Evolutionary conservation across 2,329 filamentous ascomycete genomes (phyloP).

Genomic region (Phyllosticta citribraziliensis): DNA sequence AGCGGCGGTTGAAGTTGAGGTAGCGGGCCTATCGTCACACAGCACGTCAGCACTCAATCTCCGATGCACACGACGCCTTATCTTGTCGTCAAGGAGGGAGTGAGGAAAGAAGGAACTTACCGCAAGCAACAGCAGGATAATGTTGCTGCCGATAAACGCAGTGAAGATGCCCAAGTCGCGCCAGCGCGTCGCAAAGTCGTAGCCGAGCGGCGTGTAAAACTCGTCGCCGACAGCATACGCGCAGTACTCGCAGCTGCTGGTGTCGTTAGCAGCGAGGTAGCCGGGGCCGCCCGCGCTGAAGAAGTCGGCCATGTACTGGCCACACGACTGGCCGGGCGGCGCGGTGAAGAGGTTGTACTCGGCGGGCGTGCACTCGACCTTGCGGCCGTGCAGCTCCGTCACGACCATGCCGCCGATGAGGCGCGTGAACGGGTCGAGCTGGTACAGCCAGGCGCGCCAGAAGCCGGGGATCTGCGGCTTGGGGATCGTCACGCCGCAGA

Average conservation of each 20-base stretch:
- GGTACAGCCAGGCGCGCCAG: conserved; percentile 72
- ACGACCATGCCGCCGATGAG: conserved; percentile 72
- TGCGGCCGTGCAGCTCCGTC: conserved; percentile 59
- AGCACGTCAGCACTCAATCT: background rate
- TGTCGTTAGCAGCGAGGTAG: conserved; percentile 59
- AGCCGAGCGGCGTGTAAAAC: conserved; percentile 60
- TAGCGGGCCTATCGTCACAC: background rate
- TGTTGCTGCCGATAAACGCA: conserved; percentile 68
- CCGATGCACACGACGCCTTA: too few relatives aligned
- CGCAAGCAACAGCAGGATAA: conserved; percentile 53
- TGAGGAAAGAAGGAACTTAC: conserved; percentile 9
- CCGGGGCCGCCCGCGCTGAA: conserved; percentile 59
- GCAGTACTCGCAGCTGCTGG: conserved; percentile 66
- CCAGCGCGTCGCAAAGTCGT: conserved; percentile 64
- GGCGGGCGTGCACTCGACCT: conserved; percentile 48
- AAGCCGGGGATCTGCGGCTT: conserved; percentile 66
- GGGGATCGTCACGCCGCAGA: conserved; percentile 81
- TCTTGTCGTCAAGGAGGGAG: background rate
- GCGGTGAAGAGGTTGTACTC: conserved; percentile 63
- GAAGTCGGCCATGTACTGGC: conserved; percentile 64
- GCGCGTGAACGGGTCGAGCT: conserved; percentile 74
- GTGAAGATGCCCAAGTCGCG: conserved; percentile 70
- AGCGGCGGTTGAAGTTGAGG: conserved; percentile 10
- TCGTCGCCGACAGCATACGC: conserved; percentile 71
- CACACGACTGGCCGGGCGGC: conserved; percentile 57